phyloP scores from a whole-genome alignment of 768 basidiomycete genomes.

The Paxillus ammoniavirescens region DNA sequence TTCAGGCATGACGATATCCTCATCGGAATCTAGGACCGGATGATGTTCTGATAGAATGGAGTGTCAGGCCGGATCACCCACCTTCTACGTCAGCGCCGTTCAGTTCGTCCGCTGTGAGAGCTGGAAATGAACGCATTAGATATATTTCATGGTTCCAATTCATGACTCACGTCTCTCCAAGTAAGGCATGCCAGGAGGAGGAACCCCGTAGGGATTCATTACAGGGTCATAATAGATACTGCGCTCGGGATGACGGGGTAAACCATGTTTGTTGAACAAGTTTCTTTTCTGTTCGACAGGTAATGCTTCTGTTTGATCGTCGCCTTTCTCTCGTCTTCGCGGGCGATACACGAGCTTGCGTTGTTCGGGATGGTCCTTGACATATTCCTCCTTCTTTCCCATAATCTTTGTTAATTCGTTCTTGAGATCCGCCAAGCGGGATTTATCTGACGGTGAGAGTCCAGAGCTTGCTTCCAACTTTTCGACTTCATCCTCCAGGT shows the following conservation, averaged over 20 bases:
- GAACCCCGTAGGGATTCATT: slow-evolving; percentile 91
- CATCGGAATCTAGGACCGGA: slow-evolving; percentile 35
- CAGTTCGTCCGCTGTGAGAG: slow-evolving; percentile 59
- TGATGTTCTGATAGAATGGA: neutral
- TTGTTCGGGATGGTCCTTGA: slow-evolving; percentile 91
- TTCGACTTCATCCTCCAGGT: slow-evolving; percentile 78
- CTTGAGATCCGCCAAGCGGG: slow-evolving; percentile 70
- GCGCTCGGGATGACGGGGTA: slow-evolving; percentile 86
- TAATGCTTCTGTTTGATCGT: slow-evolving; percentile 41
- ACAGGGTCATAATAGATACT: slow-evolving; percentile 91
- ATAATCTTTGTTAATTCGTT: slow-evolving; percentile 76
- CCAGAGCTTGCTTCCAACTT: slow-evolving; percentile 54
- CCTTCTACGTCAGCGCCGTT: slow-evolving; percentile 59
- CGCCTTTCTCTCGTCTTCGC: slow-evolving; percentile 42
- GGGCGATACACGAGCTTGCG: slow-evolving; percentile 76
- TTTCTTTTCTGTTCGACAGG: slow-evolving; percentile 52
- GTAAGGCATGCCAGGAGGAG: slow-evolving; percentile 98
- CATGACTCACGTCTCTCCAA: slow-evolving; percentile 72
- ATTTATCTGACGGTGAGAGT: slow-evolving; percentile 50
- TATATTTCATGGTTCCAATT: neutral
- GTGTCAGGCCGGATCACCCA: slow-evolving; percentile 14
- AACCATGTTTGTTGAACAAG: slow-evolving; percentile 78
- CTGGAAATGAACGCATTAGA: slow-evolving; percentile 33
- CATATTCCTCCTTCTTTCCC: slow-evolving; percentile 88
- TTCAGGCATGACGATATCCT: slow-evolving; percentile 65